Evolutionary conservation across 78 protist genomes (phyloP).

Genomic region (Dictyostelium brefeldianum): DNA sequence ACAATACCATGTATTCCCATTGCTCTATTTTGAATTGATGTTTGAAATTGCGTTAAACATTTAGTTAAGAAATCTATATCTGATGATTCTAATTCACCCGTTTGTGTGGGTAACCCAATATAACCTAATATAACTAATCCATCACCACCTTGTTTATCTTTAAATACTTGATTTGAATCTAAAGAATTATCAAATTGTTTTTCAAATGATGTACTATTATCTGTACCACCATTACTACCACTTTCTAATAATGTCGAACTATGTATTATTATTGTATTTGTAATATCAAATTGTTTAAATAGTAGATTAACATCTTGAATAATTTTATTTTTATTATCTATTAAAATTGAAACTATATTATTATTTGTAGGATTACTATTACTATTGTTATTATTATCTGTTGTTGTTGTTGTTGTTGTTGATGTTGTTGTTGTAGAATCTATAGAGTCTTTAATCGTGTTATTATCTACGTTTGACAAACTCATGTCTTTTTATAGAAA

Average conservation of each 20-base stretch:
- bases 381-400: neutral
- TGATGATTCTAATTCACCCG: neutral
- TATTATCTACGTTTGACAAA: no score
- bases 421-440: neutral
- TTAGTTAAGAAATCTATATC: slow-evolving; percentile 60
- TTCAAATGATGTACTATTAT: neutral
- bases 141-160: neutral
- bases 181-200: neutral
- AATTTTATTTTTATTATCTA: slow-evolving; percentile 56
- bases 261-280: neutral
- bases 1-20: slow-evolving; percentile 49
- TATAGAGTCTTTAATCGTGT: no score
- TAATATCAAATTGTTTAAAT: slow-evolving; percentile 36
- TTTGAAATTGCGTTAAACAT: slow-evolving; percentile 34
- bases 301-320: slow-evolving; percentile 42
- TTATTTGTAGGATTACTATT: neutral
- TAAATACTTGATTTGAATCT: neutral
- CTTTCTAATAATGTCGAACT: slow-evolving; percentile 2
- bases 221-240: no score
- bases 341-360: slow-evolving; percentile 25
- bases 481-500: no score
- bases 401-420: neutral
- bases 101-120: slow-evolving; percentile 62
- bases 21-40: neutral
- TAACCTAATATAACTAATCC: slow-evolving; percentile 20